Percentiles rank a stretch among this genome's conserved stretches.
Conservation (phyloP, 2,329 filamentous ascomycete genomes). For the Parascedosporium putredinis region DNA sequence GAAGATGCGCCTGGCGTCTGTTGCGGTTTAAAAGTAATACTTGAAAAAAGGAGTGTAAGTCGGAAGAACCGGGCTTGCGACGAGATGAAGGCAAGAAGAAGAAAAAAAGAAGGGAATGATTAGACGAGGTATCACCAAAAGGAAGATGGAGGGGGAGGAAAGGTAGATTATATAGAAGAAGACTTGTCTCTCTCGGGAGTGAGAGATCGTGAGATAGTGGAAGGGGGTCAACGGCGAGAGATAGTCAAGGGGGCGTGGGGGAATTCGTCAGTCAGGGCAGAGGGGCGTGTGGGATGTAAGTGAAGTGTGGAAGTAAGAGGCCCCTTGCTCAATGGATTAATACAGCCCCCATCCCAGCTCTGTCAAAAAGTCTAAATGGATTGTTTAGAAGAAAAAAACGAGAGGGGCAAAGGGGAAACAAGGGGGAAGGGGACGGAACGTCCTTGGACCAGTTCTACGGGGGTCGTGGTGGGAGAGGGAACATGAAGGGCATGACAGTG, state of each 20-base stretch:
- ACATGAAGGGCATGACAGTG: no score
- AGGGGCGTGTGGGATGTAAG: no score
- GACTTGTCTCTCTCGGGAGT: neutral
- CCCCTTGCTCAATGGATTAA: no score
- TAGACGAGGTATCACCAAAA: slow-evolving; percentile 1
- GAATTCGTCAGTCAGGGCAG: no score
- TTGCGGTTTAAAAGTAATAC: neutral
- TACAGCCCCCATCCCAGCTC: no score
- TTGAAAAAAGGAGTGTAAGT: slow-evolving; percentile 1
- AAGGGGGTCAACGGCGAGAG: neutral
- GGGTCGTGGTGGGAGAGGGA: no score
- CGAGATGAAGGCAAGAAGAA: neutral
- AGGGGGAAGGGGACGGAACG: no score
- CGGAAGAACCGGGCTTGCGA: neutral
- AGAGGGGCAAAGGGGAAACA: neutral
- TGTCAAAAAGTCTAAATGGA: no score
- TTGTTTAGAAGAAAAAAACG: neutral
- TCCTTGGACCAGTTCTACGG: no score
- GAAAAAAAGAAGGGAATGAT: neutral
- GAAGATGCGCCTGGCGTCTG: slow-evolving; percentile 2
- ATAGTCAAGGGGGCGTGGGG: no score
- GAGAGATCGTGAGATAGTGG: neutral
- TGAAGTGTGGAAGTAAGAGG: no score
- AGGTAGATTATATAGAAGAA: neutral
- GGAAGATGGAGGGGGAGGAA: neutral